Evolutionary conservation across 345 rosid genomes (phyloP).

Genomic region (Excoecaria cochinchinensis): DNA sequence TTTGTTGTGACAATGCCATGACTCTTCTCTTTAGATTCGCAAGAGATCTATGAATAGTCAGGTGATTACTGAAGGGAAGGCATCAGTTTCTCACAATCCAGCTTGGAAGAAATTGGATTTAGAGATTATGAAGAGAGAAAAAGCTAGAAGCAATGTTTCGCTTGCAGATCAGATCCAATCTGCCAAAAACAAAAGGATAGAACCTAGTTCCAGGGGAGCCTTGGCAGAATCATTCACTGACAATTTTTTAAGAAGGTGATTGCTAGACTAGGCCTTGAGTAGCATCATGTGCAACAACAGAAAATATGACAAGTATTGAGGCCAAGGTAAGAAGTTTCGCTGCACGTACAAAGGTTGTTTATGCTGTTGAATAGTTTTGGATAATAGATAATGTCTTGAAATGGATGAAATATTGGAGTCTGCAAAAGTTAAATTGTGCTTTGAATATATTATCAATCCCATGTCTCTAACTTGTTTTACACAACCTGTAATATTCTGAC

Average conservation of each 20-base stretch:
- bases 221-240: conserved; percentile 22
- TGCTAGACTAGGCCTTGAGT: background rate
- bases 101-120: conserved; percentile 60
- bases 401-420: background rate
- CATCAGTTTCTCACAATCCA: conserved; percentile 31
- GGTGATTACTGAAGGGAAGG: conserved; percentile 30
- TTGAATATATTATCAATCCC: background rate
- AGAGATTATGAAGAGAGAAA: conserved; percentile 55
- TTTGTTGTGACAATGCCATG: background rate
- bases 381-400: background rate
- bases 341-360: background rate
- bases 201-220: conserved; percentile 21
- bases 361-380: background rate
- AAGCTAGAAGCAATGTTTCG: conserved; percentile 46
- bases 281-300: background rate
- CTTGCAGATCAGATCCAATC: conserved; percentile 86
- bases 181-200: conserved; percentile 54
- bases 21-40: conserved; percentile 49
- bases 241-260: conserved; percentile 10
- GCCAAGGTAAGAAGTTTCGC: background rate
- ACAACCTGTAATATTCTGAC: background rate
- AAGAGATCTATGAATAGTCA: conserved; percentile 40
- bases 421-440: background rate
- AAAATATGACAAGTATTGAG: background rate
- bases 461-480: background rate